Evolutionary conservation across 2,329 filamentous ascomycete genomes (phyloP), one percentile per base, ranked within the genome.

Genomic region (Fusarium sp.): DNA sequence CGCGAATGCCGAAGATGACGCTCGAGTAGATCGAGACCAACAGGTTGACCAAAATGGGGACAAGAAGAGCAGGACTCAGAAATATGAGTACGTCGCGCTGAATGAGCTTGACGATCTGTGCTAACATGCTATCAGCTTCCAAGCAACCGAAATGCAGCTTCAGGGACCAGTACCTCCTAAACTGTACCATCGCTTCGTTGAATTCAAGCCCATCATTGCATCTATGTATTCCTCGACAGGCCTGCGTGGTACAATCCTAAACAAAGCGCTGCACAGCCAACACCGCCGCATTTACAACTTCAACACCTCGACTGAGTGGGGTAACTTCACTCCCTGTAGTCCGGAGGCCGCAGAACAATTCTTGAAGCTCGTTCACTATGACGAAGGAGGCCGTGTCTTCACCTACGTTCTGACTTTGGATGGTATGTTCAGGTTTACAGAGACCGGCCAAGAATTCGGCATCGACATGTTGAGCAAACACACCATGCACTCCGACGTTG

Each of bases 401-500:
- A 98, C 94, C 22, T 98, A 97, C 69, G 89, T 97, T 25, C 80
- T 98, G 22, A 96, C 92, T 0, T 83, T 97, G 7, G 94, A 98
- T 72, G 91, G 90, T 6, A 83, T 94, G 49, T 85, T 96, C 72
- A 89, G 93, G 41, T 97, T 97, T 77, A 97, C 94, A 1, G 94
- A 97, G 76, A 98, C 94, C 0, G 94, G 94, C 28, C 95, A 95
- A 70, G 93, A 97, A 71, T 97, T 97, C 58, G 92, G 93, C 48
- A 92, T 98, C 70, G 94, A 97, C 77, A 81, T 97, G 75, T 78
- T 98, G 70, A 93, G 89, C 75, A 98, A 98, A 75, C 94, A 98
- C 76, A 96, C 92, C 36, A 97, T 98, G 92, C 94, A 98, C 78
- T 94, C 91, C 65, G 89, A 97, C 75, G 93, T 97, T 2, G 91